phyloP scores from a whole-genome alignment of 495 filamentous ascomycete species.

The Pseudomonodictys pantanalensis region DNA sequence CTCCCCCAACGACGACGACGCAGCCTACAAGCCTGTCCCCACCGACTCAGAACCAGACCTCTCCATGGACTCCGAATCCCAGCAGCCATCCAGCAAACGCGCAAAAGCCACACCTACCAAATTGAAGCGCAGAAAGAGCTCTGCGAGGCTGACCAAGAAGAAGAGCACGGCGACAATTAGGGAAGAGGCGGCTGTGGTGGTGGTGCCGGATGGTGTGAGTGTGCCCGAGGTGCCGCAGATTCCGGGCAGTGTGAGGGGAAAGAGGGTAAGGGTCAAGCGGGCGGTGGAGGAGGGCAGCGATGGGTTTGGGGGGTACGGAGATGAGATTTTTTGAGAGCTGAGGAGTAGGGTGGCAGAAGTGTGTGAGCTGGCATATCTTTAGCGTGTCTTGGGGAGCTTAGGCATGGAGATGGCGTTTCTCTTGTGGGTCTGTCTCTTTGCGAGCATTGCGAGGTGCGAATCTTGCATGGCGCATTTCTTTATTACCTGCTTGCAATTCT shows the following conservation, averaged over 20 bases:
- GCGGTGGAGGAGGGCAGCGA: slow-evolving; percentile 2
- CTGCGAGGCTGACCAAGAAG: slow-evolving; percentile 17
- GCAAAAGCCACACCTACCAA: slow-evolving; percentile 2
- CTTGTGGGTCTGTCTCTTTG: too few relatives aligned
- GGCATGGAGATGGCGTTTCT: too few relatives aligned
- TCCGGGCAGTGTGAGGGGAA: slow-evolving; percentile 17
- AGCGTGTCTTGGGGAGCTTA: too few relatives aligned
- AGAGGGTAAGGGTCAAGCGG: too few relatives aligned
- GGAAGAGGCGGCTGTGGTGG: slow-evolving; percentile 25
- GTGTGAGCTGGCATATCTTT: too few relatives aligned
- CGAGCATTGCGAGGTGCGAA: too few relatives aligned
- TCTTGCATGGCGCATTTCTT: too few relatives aligned
- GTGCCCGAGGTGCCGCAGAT: slow-evolving; percentile 30
- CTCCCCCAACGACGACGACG: slow-evolving; percentile 18
- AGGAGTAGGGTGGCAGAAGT: too few relatives aligned
- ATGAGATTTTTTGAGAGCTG: slow-evolving; percentile 35
- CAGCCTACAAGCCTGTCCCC: slow-evolving; percentile 28
- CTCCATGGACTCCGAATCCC: background rate
- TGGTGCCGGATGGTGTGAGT: slow-evolving; percentile 30
- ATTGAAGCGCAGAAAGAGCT: background rate
- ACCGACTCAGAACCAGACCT: slow-evolving; percentile 27
- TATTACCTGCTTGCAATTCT: background rate
- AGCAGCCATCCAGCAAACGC: background rate
- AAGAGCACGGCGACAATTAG: background rate
- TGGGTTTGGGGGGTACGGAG: slow-evolving; percentile 20